A percentile compares a stretch with the other conserved stretches of the same genome.
Evolutionary conservation across 2,329 filamentous ascomycete genomes (phyloP).

Genomic region (Arachnomyces sp.): DNA sequence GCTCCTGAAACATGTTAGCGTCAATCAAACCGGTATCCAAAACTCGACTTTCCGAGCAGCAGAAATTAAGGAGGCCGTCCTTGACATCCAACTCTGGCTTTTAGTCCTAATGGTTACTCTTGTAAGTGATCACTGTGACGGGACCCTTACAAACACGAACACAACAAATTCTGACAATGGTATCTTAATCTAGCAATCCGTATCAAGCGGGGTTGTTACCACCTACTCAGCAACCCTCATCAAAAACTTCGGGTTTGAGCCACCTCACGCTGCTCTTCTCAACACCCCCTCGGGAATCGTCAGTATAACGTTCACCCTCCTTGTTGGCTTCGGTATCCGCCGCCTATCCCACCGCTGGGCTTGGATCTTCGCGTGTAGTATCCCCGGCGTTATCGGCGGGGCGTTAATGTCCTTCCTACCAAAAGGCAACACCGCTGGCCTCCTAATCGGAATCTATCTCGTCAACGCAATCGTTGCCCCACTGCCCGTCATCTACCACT

Average conservation of each 20-base stretch:
- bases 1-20: slow-evolving; percentile 12
- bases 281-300: slow-evolving; percentile 39
- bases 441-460: slow-evolving; percentile 37
- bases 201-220: slow-evolving; percentile 38
- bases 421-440: slow-evolving; percentile 30
- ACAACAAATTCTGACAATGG: slow-evolving; percentile 23
- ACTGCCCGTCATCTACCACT: slow-evolving; percentile 35
- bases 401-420: slow-evolving; percentile 29
- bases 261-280: slow-evolving; percentile 35
- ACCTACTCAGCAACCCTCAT: slow-evolving; percentile 38
- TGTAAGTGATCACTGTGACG: slow-evolving; percentile 16
- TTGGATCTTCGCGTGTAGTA: slow-evolving; percentile 33
- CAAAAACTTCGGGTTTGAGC: slow-evolving; percentile 35
- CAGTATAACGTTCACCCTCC: slow-evolving; percentile 29
- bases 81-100: slow-evolving; percentile 34
- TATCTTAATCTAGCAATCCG: slow-evolving; percentile 19
- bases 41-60: slow-evolving; percentile 39
- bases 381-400: slow-evolving; percentile 40
- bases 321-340: slow-evolving; percentile 31
- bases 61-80: slow-evolving; percentile 37
- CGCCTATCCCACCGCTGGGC: slow-evolving; percentile 32
- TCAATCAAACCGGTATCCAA: slow-evolving; percentile 40
- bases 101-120: slow-evolving; percentile 18
- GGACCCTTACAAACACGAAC: slow-evolving; percentile 17
- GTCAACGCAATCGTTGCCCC: slow-evolving; percentile 32